Conservation (phyloP, 192 early-diverging fungal genomes). For the Backusella macrospora region DNA sequence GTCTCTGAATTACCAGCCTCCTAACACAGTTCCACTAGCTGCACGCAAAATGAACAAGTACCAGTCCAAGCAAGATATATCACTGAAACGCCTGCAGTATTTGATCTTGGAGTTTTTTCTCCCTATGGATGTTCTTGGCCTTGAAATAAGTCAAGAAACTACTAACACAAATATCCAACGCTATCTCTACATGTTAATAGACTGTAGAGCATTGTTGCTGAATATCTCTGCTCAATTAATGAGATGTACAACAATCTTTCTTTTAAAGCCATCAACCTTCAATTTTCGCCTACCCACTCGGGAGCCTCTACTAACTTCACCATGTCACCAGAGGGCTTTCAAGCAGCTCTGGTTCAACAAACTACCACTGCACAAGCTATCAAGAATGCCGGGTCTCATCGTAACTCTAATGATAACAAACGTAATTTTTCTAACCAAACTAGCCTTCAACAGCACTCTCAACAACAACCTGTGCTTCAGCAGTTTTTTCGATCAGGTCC, state of each 20-base stretch:
- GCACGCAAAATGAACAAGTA: not conserved
- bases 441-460: no score
- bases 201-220: not conserved
- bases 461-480: not conserved
- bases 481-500: not conserved
- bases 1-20: not conserved
- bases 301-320: no score
- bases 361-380: not conserved
- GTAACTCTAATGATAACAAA: not conserved
- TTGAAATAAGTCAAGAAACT: not conserved
- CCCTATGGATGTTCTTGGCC: not conserved
- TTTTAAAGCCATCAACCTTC: not conserved
- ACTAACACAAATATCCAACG: not conserved
- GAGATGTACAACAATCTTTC: not conserved
- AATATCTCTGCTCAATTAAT: not conserved
- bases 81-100: no score
- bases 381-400: no score
- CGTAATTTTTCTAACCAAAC: not conserved
- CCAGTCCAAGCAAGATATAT: not conserved
- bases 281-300: not conserved
- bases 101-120: not conserved
- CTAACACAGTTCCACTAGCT: not conserved
- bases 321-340: not conserved
- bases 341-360: slow-evolving; percentile 7
- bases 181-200: not conserved